Conservation (phyloP, 208 protist species). For the Trypanosoma lewisi region DNA sequence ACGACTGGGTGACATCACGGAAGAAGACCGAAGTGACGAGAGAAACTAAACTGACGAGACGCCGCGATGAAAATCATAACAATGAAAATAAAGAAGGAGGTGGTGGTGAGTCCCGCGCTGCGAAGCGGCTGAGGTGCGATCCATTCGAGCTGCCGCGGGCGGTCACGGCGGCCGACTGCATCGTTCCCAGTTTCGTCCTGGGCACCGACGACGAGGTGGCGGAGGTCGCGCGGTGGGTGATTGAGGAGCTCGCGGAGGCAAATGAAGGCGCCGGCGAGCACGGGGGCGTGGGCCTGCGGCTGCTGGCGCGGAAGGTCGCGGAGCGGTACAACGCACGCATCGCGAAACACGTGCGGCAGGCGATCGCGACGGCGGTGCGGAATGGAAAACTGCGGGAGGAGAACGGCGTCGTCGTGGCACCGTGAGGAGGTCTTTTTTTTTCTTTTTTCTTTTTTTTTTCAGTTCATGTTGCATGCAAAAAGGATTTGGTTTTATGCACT, state of each 20-base stretch:
- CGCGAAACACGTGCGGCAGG: slow-evolving; percentile 50
- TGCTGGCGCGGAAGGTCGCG: slow-evolving; percentile 50
- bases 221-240: slow-evolving; percentile 31
- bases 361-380: slow-evolving; percentile 38
- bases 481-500: too few species aligned
- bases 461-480: too few species aligned
- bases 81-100: background rate
- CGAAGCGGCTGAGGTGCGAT: background rate
- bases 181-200: slow-evolving; percentile 62
- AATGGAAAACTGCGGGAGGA: slow-evolving; percentile 38
- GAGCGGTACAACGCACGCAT: slow-evolving; percentile 58
- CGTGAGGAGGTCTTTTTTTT: background rate
- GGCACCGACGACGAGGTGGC: slow-evolving; percentile 49
- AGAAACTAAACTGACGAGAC: too few species aligned
- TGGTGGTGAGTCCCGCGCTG: too few species aligned
- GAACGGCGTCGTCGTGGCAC: slow-evolving; percentile 32
- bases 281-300: slow-evolving; percentile 39
- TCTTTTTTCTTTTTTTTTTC: slow-evolving; percentile 23
- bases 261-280: too few species aligned
- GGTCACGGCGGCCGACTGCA: slow-evolving; percentile 25
- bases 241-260: slow-evolving; percentile 18
- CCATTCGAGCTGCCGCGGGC: slow-evolving; percentile 13
- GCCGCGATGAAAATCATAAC: background rate
- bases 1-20: slow-evolving; percentile 43
- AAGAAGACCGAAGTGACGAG: slow-evolving; percentile 8